These are phyloP conservation scores for Fusarium neocosmosporiellum DNA, from an alignment of 2,329 filamentous ascomycete species.

Conservation along the genomic window DNA sequence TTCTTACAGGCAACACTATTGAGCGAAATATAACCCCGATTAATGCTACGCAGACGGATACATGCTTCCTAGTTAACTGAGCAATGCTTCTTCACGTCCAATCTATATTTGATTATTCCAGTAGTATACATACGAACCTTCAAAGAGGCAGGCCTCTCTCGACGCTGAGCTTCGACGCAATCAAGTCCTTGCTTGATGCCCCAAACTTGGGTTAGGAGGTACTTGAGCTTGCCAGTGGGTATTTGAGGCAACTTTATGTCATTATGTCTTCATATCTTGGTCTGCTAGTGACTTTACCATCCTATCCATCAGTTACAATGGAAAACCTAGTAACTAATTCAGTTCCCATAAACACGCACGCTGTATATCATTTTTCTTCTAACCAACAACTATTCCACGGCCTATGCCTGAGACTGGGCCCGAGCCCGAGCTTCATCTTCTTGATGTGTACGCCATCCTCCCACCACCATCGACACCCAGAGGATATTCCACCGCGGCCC, in stretches of 20 bases:
- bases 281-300: not conserved
- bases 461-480: constrained; percentile 34
- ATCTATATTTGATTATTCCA: too few relatives aligned
- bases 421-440: not conserved
- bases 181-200: not conserved
- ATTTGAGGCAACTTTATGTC: not conserved
- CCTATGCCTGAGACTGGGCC: not conserved
- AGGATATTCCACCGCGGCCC: constrained; percentile 41
- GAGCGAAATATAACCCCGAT: not conserved
- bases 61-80: not conserved
- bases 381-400: not conserved
- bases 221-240: not conserved
- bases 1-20: not conserved
- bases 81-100: not conserved
- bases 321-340: not conserved
- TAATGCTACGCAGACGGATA: not conserved
- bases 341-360: not conserved
- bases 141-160: not conserved
- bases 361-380: not conserved
- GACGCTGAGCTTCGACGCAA: not conserved
- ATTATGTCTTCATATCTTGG: not conserved
- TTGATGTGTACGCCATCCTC: constrained; percentile 21
- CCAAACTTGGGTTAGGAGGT: not conserved
- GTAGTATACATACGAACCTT: too few relatives aligned
- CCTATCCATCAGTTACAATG: not conserved